Evolutionary conservation across 139 green algal species (phyloP), one percentile per base, ranked within the genome.

Genomic region (Edaphochlamys debaryana): DNA sequence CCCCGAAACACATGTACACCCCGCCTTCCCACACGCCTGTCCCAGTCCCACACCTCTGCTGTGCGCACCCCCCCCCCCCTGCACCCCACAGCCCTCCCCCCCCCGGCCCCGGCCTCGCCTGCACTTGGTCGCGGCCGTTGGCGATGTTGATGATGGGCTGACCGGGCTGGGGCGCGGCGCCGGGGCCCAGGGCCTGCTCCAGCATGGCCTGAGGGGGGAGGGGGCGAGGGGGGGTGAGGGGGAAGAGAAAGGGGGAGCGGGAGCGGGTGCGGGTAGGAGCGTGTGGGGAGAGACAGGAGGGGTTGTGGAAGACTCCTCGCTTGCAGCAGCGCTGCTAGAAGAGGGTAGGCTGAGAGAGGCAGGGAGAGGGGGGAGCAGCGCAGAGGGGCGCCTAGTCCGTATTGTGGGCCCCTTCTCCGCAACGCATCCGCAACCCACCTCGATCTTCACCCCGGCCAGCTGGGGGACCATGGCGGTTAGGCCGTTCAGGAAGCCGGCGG

Each of bases 381-480:
- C 22, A n/a, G 20, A 22, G 56, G 11, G 4, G 23, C n/a, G 34
- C 40, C 62, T 41, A 17, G 7, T 41, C 62, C 5, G 9, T 5
- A 11, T 17, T 8, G 5, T 36, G 6, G 13, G n/a, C 72, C 50
- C 23, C 50, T 20, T 13, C 34, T 11, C 52, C 66, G 27, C 66
- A 45, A 34, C 36, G 6, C 34, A 4, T 11, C 36, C 34, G 3
- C 36, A 20, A 38, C 72, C 2, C 80, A 87, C 76, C 62, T 93
- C 85, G 32, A 93, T 72, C 82, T 92, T 84, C 25, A 92, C 71
- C 41, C 90, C 90, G 27, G 85, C 54, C 36, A 89, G 86, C 56
- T 88, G 82, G 0, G 90, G 90, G 36, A 93, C 85, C 29, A 93
- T 52, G 8, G 83, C 78, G 1, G 87, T 66, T 0, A 92, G 62